Base-by-base conservation (phyloP, 2,329 filamentous ascomycete species). In the Hypomyces rosellus region DNA sequence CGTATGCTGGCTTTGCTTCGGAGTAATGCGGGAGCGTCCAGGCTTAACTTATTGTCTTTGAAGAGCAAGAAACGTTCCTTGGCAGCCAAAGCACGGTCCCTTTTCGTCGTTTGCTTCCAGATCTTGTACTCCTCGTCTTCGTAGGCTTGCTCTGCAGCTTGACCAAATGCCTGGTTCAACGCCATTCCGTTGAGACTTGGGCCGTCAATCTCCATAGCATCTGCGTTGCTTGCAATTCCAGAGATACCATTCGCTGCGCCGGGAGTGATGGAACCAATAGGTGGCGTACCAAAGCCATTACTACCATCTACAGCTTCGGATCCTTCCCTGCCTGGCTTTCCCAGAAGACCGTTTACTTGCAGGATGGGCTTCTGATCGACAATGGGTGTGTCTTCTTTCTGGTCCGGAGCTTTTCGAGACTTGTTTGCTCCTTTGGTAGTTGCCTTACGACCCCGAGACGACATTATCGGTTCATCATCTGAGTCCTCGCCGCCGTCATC, bases 71-170 rank as follows among this genome's bases (percentile, higher is more conserved):
- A 85, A 33, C 93, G 82, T 64, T 96, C 89, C 56, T 91, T 89
- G 52, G 93, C 87, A 48, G 92, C 82, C 20, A 86, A 74, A 4
- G 93, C 93, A 55, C 93, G 85, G 62, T 96, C 91, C 65, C 93
- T 96, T 71, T 97, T 97, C 2, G 93, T 99, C 38, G 96, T 89
- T 68, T 97, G 92, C 72, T 97, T 99, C 93, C 95, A 99, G 34
- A 93, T 88, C 66, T 95, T 95, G 71, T 93, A 96, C 64, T 96
- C 92, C 52, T 97, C 91, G 59, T 97, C 91, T 59, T 95, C 83
- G 58, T 89, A 89, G 12, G 81, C 78, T 58, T 95, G 88, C 59
- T 95, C 87, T 13, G 75, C 78, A 30, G 80, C 80, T 52, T 86
- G 77, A 14, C 80, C 81, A 50, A 88, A 77, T 1, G 82, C 79